Evolutionary conservation across 2,329 filamentous ascomycete species (phyloP).

Genomic region (Talaromyces sp.): DNA sequence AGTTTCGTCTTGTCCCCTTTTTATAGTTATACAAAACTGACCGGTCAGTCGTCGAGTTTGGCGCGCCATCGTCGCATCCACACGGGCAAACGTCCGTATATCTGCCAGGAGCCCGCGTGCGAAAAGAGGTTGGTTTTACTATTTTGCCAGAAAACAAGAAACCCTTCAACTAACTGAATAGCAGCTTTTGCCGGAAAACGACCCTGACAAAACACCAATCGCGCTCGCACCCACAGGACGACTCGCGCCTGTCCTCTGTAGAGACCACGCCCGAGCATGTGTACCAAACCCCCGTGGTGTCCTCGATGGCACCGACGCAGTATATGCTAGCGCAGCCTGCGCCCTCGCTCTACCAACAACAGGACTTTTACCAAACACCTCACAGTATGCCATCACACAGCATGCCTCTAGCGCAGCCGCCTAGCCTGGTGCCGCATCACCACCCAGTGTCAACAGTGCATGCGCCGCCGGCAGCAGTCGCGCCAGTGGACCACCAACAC

Average conservation of each 20-base stretch:
- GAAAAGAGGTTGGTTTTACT: conserved; percentile 29
- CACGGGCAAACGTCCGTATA: conserved; percentile 37
- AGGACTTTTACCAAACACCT: conserved; percentile 34
- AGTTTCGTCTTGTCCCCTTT: conserved; percentile 11
- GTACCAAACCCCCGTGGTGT: conserved; percentile 27
- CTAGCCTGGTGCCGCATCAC: conserved; percentile 26
- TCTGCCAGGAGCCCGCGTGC: conserved; percentile 36
- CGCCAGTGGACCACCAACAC: conserved; percentile 18
- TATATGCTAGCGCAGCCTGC: conserved; percentile 28
- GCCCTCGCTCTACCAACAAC: conserved; percentile 31
- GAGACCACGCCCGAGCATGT: conserved; percentile 31
- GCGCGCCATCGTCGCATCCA: conserved; percentile 38
- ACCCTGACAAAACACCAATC: conserved; percentile 39
- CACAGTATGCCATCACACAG: conserved; percentile 18
- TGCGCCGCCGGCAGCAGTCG: conserved; percentile 12
- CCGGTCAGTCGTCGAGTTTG: conserved; percentile 33
- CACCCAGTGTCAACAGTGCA: conserved; percentile 18
- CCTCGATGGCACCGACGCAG: conserved; percentile 28
- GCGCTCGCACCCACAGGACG: conserved; percentile 33
- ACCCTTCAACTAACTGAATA: not conserved
- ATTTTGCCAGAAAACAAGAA: not conserved
- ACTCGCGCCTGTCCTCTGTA: conserved; percentile 32
- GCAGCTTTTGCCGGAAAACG: conserved; percentile 38
- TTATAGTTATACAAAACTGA: not conserved
- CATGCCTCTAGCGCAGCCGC: conserved; percentile 27